Evolutionary conservation across 768 basidiomycete genomes (phyloP), one percentile per base, ranked within the genome.

Genomic region (Mycena chlorophos): DNA sequence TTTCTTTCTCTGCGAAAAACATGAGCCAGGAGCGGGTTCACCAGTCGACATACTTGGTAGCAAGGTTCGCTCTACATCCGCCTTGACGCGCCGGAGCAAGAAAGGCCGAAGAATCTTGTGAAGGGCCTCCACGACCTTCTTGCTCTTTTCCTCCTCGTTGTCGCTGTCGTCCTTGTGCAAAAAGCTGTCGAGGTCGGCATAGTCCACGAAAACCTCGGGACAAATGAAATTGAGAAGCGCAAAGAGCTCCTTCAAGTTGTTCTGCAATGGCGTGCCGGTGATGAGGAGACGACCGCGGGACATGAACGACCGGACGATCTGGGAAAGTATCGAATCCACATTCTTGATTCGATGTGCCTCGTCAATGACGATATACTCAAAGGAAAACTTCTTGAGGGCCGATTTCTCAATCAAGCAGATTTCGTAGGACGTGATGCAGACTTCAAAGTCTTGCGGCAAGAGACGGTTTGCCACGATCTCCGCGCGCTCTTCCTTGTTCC

Each of bases 291-390:
- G 79, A 0, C 94, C 95, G 27, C 95, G 84, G 39, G 89, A 91
- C 64, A 84, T 82, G 73, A 98, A 98, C 2, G 89, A 77, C 47
- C 96, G 84, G 46, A 98, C 93, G 65, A 99, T 98, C 72, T 97
- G 93, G 16, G 88, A 87, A 16, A 99, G 82, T 65, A 98, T 88
- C 13, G 93, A 96, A 69, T 98, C 93, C 63, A 96, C 94, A 69
- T 98, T 98, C 77, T 98, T 98, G 81, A 99, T 99, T 22, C 97
- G 89, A 67, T 99, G 96, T 1, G 96, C 96, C 73, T 99, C 96
- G 73, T 99, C 96, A 66, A 99, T 98, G 61, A 90, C 84, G 71
- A 98, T 98, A 73, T 98, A 98, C 71, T 96, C 92, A 76, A 98
- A 98, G 0, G 88, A 89, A 70, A 98, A 92, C 70, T 96, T 96